A percentile compares a stretch with the other conserved stretches of the same genome.
These are phyloP conservation scores for Pythium dissotocum DNA, from an alignment of 352 stramenopile species.

Conservation along the genomic window DNA sequence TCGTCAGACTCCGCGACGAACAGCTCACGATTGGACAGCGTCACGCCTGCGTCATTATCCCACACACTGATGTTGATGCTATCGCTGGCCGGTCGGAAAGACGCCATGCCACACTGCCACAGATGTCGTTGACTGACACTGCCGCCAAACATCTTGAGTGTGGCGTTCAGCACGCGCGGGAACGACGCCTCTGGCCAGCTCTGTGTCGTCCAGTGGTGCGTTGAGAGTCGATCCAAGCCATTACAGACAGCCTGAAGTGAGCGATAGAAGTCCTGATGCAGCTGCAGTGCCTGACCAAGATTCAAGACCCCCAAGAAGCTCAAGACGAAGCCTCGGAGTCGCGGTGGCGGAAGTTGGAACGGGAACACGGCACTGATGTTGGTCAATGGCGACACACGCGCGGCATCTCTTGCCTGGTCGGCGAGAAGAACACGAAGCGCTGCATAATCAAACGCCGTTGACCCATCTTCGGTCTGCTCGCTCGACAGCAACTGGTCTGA, in stretches of 20 bases:
- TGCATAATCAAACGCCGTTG: constrained; percentile 29
- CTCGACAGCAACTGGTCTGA: constrained; percentile 21
- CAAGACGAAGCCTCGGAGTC: constrained; percentile 57
- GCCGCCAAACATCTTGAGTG: constrained; percentile 56
- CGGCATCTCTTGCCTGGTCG: constrained; percentile 30
- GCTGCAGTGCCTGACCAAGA: constrained; percentile 41
- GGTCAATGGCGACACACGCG: constrained; percentile 14
- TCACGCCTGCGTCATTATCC: constrained; percentile 79
- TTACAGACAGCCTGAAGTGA: constrained; percentile 52
- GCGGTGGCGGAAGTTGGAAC: constrained; percentile 40
- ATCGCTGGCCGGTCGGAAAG: constrained; percentile 42
- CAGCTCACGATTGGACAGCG: constrained; percentile 43
- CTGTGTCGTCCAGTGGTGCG: constrained; percentile 56
- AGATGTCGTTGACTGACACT: constrained; percentile 48
- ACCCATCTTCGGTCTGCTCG: not conserved
- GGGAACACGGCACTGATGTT: constrained; percentile 23
- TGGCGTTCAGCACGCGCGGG: constrained; percentile 40
- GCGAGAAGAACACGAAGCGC: constrained; percentile 27
- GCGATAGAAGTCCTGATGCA: constrained; percentile 39
- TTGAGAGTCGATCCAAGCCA: constrained; percentile 57
- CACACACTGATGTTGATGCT: constrained; percentile 65
- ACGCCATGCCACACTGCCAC: constrained; percentile 66
- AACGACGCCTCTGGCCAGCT: constrained; percentile 57
- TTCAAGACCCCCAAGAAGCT: constrained; percentile 72
- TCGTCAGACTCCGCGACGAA: constrained; percentile 35